Conservation (phyloP, 2,329 filamentous ascomycete genomes). For the Salinomyces thailandicus region DNA sequence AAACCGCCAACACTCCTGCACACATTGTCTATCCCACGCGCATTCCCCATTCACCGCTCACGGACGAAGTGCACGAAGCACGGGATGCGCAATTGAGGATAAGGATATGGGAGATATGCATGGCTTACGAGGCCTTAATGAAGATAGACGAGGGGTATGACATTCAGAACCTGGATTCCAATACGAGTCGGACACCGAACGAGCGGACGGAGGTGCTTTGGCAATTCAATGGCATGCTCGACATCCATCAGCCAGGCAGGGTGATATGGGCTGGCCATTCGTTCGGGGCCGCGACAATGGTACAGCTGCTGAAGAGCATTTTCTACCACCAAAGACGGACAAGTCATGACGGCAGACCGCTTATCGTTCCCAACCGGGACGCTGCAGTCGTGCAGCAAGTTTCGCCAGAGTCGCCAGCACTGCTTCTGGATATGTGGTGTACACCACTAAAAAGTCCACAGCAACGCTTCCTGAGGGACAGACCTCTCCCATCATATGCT, state of each 20-base stretch:
- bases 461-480: conserved; percentile 55
- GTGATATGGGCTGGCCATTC: conserved; percentile 72
- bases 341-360: conserved; percentile 40
- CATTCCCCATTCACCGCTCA: conserved; percentile 50
- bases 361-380: conserved; percentile 49
- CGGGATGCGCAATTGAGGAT: conserved; percentile 64
- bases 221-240: conserved; percentile 51
- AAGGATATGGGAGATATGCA: conserved; percentile 66
- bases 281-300: conserved; percentile 64
- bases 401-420: conserved; percentile 53
- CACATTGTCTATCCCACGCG: conserved; percentile 35
- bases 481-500: conserved; percentile 61
- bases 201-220: conserved; percentile 39
- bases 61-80: conserved; percentile 52
- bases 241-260: conserved; percentile 59
- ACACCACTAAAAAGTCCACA: conserved; percentile 56
- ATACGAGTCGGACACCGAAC: conserved; percentile 27
- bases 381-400: conserved; percentile 55
- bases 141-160: conserved; percentile 50
- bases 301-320: conserved; percentile 69
- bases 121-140: conserved; percentile 57
- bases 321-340: conserved; percentile 48
- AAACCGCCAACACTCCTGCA: conserved; percentile 37
- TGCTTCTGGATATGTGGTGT: conserved; percentile 74
- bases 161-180: conserved; percentile 36